Evolutionary conservation across 2,329 filamentous ascomycete species (phyloP), one percentile per base, ranked within the genome.

Genomic region (Pseudogymnoascus sp.): DNA sequence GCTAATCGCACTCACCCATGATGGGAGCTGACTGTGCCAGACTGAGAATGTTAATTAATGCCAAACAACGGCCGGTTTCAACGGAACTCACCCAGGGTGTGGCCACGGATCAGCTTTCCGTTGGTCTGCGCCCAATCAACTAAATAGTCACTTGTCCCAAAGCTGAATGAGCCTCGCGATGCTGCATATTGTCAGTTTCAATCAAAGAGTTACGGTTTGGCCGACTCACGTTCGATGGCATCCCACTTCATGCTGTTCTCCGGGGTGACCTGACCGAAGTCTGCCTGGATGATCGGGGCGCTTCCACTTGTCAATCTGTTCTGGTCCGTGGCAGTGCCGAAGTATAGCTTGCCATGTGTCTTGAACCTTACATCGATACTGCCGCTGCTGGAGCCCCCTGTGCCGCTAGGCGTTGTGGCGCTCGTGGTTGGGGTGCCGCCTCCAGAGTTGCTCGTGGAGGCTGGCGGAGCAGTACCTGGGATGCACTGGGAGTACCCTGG

Each of bases 171-270:
- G 64, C 79, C 80, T 64, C 77, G 76, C 28, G 71, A 71, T 14
- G 69, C 65, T 60, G 50, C 31, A 46, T 46, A 46, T 14, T 46
- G 41, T 46, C 41, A 46, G 41, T 2, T 66, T 46, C 59, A 22
- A n/a, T 38, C 14, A 10, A 60, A 60, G 50, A 28, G 35, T 38
- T 12, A 53, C 37, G 40, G 11, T 24, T 46, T 6, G 19, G 19
- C 12, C 4, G 19, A 22, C 62, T 46, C 70, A 62, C 71, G 70
- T 72, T 88, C 77, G n/a, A 78, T 78, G 35, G 81, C 76, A 68
- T 88, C 84, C 86, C 86, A 89, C 75, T 89, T 89, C 82, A 88
- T 87, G 71, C 79, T 84, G 78, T 90, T 89, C 77, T 89, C 87
- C 1, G 83, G 81, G 0, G 86, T 88, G 24, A 89, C 77, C 71